Base-by-base conservation (phyloP, 306 rosid genomes). In the Crataegus laevigata region DNA sequence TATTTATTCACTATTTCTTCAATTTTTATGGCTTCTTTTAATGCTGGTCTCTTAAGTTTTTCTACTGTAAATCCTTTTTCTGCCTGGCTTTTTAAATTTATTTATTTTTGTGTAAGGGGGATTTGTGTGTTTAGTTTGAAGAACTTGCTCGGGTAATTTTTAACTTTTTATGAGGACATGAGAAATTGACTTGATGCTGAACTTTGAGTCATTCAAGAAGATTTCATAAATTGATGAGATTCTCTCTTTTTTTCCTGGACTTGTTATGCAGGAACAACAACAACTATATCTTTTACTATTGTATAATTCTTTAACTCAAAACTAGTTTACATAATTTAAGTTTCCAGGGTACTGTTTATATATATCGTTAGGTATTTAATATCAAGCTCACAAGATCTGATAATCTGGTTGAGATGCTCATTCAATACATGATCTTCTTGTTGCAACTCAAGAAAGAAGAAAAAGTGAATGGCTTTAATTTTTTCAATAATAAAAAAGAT, bases 21-120 rank as follows among this genome's bases (percentile, higher is more conserved):
- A 80, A 68, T 65, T 77, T 63, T 69, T 61, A 70, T 77, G 68
- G 66, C 13, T 21, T 45, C 24, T 26, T 73, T 45, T 64, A 19
- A 24, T 73, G 68, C 43, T 47, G 12, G 67, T 50, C 28, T 43
- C 28, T 7, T 6, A 22, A 21, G 40, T 28, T 22, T 60, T 28
- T 29, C 14, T 1, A 15, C 18, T 29, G 42, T 28, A 62, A 60
- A 57, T 74, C 12, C 17, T 30, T 14, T 69, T 30, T 1, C 57
- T 57, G 18, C 18, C n/a, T 18, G 18, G 24, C 47, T 67, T 54
- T 66, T 38, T 36, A 50, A 12, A 2, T 12, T 43, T 24, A 22
- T n/a, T 47, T 25, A 26, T 22, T 7, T 19, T 7, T 19, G 58
- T 19, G n/a, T 19, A 21, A n/a, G 58, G 58, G 24, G 19, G 24